Percentiles rank a stretch among this genome's conserved stretches.
Conservation (phyloP, 108 stramenopile genomes). For the Conticribra weissflogii region DNA sequence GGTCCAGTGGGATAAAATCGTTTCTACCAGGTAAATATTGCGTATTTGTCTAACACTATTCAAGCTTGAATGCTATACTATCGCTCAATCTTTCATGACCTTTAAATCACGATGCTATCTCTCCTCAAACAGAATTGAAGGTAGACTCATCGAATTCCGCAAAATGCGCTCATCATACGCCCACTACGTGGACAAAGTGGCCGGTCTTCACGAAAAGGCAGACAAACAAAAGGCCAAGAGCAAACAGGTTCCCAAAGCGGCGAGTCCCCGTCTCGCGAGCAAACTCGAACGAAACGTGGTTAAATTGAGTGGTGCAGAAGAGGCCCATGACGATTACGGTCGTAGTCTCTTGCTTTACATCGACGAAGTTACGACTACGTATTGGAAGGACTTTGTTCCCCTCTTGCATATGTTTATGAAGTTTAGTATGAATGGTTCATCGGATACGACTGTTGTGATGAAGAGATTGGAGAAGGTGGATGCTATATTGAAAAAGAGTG, state of each 20-base stretch:
- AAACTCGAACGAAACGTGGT: constrained; percentile 8
- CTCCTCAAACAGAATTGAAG: neutral
- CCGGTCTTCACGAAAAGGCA: constrained; percentile 3
- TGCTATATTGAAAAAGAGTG: constrained; percentile 4
- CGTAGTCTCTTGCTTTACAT: neutral
- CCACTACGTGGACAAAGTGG: constrained; percentile 5
- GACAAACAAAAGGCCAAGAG: constrained; percentile 1
- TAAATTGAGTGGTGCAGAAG: constrained; percentile 8
- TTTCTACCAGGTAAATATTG: constrained; percentile 1
- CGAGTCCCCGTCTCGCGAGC: neutral
- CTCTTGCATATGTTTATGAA: constrained; percentile 7
- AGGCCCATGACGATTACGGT: constrained; percentile 5
- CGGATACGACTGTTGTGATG: neutral
- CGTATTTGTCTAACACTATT: neutral
- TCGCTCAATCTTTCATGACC: no score
- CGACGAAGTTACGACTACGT: neutral
- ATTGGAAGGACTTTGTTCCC: constrained; percentile 10
- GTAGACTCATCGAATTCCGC: constrained; percentile 1
- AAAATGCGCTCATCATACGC: neutral
- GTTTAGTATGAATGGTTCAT: neutral
- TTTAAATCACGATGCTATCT: no score
- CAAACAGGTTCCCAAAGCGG: neutral
- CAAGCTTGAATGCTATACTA: no score
- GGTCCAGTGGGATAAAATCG: neutral
- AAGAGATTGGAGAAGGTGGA: neutral